Percentiles rank a stretch among this genome's conserved stretches.
Evolutionary conservation across 169 alveolate species (phyloP).

Genomic region (Ichthyophthirius multifiliis): DNA sequence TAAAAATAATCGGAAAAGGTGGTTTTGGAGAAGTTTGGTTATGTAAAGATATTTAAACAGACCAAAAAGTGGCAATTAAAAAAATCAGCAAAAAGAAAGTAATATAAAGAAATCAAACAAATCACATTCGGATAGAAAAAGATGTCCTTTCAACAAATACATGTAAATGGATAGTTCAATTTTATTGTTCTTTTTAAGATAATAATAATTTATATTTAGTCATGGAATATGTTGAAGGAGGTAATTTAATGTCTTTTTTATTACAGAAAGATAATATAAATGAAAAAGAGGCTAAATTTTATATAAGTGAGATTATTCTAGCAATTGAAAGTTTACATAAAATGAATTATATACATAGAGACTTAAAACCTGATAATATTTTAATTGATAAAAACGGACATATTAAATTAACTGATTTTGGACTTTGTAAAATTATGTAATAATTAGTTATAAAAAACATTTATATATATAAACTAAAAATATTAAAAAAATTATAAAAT

Average conservation of each 20-base stretch:
- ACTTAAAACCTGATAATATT: conserved; percentile 82
- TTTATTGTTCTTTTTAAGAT: conserved; percentile 74
- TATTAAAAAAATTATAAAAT: too few species aligned
- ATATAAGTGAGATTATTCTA: conserved; percentile 71
- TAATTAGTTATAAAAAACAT: too few species aligned
- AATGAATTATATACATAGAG: conserved; percentile 81
- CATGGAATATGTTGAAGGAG: conserved; percentile 84
- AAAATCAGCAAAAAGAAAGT: conserved; percentile 80
- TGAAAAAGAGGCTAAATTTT: conserved; percentile 77
- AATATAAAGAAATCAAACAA: conserved; percentile 73
- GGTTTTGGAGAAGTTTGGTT: conserved; percentile 85
- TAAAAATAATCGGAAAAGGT: conserved; percentile 78
- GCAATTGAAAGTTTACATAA: conserved; percentile 81
- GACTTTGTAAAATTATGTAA: conserved; percentile 81
- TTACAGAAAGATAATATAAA: conserved; percentile 77
- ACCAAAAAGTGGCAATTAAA: conserved; percentile 79
- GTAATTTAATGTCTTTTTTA: conserved; percentile 77
- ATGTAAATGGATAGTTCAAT: conserved; percentile 78
- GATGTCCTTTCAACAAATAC: conserved; percentile 65
- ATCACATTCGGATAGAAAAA: conserved; percentile 79
- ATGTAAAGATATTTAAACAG: conserved; percentile 53
- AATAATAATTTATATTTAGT: conserved; percentile 71
- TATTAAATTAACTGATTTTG: conserved; percentile 83
- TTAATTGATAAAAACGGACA: conserved; percentile 77
- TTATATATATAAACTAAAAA: too few species aligned